Percentiles rank a stretch among this genome's conserved stretches.
Evolutionary conservation across 2,329 filamentous ascomycete species (phyloP).

Genomic region (Epicoccum sorghinum): DNA sequence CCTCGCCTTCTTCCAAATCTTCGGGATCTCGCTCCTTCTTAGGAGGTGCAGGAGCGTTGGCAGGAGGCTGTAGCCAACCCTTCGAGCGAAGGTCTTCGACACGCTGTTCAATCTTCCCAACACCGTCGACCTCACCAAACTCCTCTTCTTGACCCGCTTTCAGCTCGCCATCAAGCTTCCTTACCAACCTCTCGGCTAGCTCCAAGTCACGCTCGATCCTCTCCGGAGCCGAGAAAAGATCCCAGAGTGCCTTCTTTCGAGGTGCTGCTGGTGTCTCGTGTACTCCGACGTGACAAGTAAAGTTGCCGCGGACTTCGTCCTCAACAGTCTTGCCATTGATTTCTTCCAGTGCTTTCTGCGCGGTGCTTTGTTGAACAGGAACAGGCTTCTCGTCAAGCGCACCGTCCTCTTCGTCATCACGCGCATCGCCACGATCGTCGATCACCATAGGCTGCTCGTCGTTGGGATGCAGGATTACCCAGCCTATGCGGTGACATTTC

Average conservation of each 20-base stretch:
- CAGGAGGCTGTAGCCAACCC: conserved; percentile 75
- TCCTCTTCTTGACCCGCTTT: conserved; percentile 67
- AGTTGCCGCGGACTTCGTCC: conserved; percentile 91
- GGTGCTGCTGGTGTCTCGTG: conserved; percentile 87
- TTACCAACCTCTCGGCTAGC: conserved; percentile 79
- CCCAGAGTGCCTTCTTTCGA: conserved; percentile 95
- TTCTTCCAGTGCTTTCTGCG: conserved; percentile 88
- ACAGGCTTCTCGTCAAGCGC: conserved; percentile 61
- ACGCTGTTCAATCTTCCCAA: conserved; percentile 80
- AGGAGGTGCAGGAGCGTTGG: conserved; percentile 55
- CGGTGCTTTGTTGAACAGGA: conserved; percentile 57
- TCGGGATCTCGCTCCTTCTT: conserved; percentile 69
- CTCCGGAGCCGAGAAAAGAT: conserved; percentile 92
- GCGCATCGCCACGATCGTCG: conserved; percentile 73
- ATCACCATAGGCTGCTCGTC: conserved; percentile 66
- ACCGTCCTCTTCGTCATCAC: conserved; percentile 69
- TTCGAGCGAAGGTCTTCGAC: conserved; percentile 80
- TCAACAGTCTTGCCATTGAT: conserved; percentile 98
- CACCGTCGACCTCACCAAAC: conserved; percentile 62
- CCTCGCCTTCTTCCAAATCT: conserved; percentile 78
- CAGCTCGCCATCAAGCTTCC: conserved; percentile 84
- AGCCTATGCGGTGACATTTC: conserved; percentile 95
- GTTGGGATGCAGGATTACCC: conserved; percentile 92
- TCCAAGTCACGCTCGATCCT: conserved; percentile 88
- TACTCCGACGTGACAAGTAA: conserved; percentile 95